Base-by-base conservation (phyloP, 1,284 basidiomycete genomes). In the Neolentinus lepideus region DNA sequence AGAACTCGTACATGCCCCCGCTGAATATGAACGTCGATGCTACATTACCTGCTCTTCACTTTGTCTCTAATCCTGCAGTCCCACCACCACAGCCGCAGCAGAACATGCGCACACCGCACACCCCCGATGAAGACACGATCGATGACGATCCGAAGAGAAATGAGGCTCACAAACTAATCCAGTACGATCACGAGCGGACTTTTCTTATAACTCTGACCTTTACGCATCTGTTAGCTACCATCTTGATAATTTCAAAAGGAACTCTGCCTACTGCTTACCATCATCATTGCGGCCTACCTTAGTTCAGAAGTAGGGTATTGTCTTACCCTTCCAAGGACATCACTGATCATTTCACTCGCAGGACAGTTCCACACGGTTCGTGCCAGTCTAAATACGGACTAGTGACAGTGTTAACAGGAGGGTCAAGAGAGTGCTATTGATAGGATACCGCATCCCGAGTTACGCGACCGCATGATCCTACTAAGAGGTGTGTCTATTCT, bases 401-500 rank as follows among this genome's bases (percentile, higher is more conserved):
- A 26, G 22, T 22, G 19, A 0, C n/a, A 16, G 3, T n/a, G 31
- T 52, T 46, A 2, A 11, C 38, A 57, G 24, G 60, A 35, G 22
- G 24, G 54, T 62, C 22, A 63, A 90, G 88, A 94, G 69, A 89
- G 90, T 62, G 80, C 90, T n/a, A 92, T 95, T 64, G 93, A 95
- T 69, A 83, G 85, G 43, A 85, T 95, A 53, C 78, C 92, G 58
- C 90, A 94, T 71, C 90, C 93, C 46, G 88, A 91, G 59, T 75
- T 96, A 57, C 81, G 93, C 48, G 93, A 96, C 66, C 82, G 91
- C 29, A 88, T 95, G 80, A 96, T 96, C 63, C 73, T 94, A 14
- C 71, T 92, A 25, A 80, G 91, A 72, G 88, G 91, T 89, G 61
- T 54, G 72, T 64, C 43, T n/a, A 51, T 25, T 53, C 54, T 19